Percentiles rank a stretch among this genome's conserved stretches.
These are phyloP conservation scores for Lantana camara DNA, from an alignment of 257 asterid species.

Conservation along the genomic window DNA sequence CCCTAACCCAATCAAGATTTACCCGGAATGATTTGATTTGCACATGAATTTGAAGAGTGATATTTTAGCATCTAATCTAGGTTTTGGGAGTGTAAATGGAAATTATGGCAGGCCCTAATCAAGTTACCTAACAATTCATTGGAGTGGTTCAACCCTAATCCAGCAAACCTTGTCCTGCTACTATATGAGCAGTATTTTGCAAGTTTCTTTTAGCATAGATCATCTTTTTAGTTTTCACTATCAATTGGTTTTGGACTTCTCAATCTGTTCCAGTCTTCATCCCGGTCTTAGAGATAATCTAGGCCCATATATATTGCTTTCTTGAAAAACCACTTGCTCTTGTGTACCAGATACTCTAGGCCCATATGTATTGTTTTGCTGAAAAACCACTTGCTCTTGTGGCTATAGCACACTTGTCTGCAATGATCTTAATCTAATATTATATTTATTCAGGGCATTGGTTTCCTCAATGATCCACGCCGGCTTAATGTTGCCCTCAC, in stretches of 20 bases:
- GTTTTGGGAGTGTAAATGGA: background rate
- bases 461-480: constrained; percentile 98
- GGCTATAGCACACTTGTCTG: background rate
- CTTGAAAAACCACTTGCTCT: constrained; percentile 1
- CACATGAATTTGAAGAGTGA: background rate
- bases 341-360: background rate
- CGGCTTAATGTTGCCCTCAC: constrained; percentile 99
- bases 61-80: background rate
- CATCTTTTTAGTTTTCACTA: background rate
- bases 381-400: constrained; percentile 9
- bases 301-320: background rate
- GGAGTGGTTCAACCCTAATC: background rate
- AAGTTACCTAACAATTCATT: background rate
- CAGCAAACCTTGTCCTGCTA: background rate
- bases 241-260: background rate
- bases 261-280: background rate
- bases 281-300: background rate
- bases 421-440: constrained; percentile 18
- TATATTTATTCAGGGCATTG: constrained; percentile 69
- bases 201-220: background rate
- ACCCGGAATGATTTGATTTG: background rate
- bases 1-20: background rate
- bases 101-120: background rate
- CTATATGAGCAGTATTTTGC: background rate
- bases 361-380: constrained; percentile 3